Base-by-base conservation (phyloP, 208 protist species). In the Trichomonas tenax region DNA sequence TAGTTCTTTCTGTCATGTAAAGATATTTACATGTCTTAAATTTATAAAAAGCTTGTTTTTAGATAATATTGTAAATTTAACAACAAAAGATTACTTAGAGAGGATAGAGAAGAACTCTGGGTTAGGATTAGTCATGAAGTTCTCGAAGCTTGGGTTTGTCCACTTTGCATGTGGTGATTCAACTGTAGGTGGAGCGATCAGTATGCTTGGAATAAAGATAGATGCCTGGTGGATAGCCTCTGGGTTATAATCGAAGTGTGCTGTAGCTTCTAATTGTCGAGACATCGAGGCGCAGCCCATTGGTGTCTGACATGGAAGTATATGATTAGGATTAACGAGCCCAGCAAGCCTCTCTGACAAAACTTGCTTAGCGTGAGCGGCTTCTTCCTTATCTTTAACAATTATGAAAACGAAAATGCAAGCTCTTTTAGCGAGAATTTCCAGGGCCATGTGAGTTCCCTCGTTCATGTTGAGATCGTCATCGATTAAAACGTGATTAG, bases 351-450 rank as follows among this genome's bases (percentile, higher is more conserved):
- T 11, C 48, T 90, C 11, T 0, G 10, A 8, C 40, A 90, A 11
- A 23, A 36, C 17, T 8, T 90, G 0, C 0, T 3, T 23, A n/a
- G 41, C 1, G 8, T 2, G 23, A n/a, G 34, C 41, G n/a, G 41
- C 82, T 48, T 90, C 82, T 48, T 90, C 82, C n/a, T 90, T 26
- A n/a, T 90, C 41, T 45, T 90, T 48, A 90, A 90, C 82, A 45
- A 48, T 21, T 45, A 48, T 31, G 41, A 90, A 90, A 8, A 90
- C 8, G 21, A 90, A 90, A 8, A 90, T 90, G 23, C 40, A 90
- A 48, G 82, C 40, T 6, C 41, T 17, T 36, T 90, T 90, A 48
- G 82, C 9, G 17, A 90, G 41, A 10, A 48, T 90, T 34, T 48
- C 82, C 0, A 90, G 41, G 10, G 82, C 82, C 8, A n/a, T 10